These are phyloP conservation scores for Paramecium tetraurelia DNA, from an alignment of 73 alveolate species.

Conservation along the genomic window DNA sequence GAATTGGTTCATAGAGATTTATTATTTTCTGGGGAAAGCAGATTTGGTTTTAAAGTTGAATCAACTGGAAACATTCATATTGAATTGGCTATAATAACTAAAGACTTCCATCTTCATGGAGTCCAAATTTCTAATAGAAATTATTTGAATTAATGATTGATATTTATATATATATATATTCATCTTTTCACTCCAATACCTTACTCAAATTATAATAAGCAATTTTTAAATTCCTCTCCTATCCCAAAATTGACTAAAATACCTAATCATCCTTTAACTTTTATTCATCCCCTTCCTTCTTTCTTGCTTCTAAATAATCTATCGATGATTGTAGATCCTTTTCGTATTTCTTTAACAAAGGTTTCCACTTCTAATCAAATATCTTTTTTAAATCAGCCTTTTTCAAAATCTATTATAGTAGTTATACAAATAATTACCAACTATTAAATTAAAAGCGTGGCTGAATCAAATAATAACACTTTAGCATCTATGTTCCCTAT, in stretches of 20 bases:
- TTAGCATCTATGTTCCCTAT: background rate
- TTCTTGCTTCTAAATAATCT: background rate
- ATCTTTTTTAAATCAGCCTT: background rate
- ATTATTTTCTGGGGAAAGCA: conserved; percentile 68
- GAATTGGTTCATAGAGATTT: conserved; percentile 75
- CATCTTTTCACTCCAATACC: background rate
- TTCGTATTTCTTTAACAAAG: background rate
- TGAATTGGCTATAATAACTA: conserved; percentile 76
- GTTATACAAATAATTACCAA: background rate
- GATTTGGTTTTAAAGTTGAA: conserved; percentile 80
- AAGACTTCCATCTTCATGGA: conserved; percentile 78
- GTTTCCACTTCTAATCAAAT: background rate
- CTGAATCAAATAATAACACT: conserved; percentile 2
- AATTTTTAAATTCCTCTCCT: background rate
- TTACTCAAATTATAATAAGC: conserved; percentile 15
- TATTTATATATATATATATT: background rate
- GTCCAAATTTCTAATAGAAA: conserved; percentile 57
- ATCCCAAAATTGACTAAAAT: background rate
- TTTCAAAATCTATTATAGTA: background rate
- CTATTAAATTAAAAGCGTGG: background rate
- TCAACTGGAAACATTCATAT: conserved; percentile 78
- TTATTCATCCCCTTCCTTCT: background rate
- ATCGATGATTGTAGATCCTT: background rate
- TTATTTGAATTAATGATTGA: conserved; percentile 28
- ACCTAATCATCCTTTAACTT: background rate